A percentile compares a stretch with the other conserved stretches of the same genome.
Conservation (phyloP, 495 filamentous ascomycete genomes). For the Penicillium diatomitis region DNA sequence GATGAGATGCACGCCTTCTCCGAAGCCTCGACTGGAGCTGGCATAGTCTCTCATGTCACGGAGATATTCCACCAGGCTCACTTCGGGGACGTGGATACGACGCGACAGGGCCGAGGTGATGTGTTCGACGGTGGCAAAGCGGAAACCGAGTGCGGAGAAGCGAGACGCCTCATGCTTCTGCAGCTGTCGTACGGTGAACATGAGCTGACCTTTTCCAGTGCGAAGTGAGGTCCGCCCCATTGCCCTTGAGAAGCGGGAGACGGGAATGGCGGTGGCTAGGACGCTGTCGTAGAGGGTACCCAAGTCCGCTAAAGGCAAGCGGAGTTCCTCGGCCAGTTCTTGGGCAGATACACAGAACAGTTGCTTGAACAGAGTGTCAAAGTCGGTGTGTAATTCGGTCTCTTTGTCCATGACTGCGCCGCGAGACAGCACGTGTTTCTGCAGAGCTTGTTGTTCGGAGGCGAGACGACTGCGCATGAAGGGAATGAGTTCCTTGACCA, state of each 20-base stretch:
- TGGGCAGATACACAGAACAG: slow-evolving; percentile 75
- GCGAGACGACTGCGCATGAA: slow-evolving; percentile 56
- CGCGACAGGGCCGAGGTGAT: slow-evolving; percentile 57
- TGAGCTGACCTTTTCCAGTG: slow-evolving; percentile 59
- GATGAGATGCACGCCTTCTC: slow-evolving; percentile 64
- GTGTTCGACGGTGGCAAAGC: slow-evolving; percentile 62
- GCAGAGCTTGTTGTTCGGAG: slow-evolving; percentile 19
- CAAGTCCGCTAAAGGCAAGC: slow-evolving; percentile 50
- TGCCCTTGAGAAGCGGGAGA: slow-evolving; percentile 25
- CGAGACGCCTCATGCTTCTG: slow-evolving; percentile 47
- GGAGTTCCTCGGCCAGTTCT: slow-evolving; percentile 56
- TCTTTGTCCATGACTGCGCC: slow-evolving; percentile 28
- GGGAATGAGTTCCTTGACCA: slow-evolving; percentile 56
- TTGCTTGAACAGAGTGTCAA: slow-evolving; percentile 74
- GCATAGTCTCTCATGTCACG: slow-evolving; percentile 53
- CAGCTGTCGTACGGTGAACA: slow-evolving; percentile 69
- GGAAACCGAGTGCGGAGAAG: slow-evolving; percentile 63
- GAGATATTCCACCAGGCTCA: slow-evolving; percentile 46
- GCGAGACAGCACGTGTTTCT: slow-evolving; percentile 33
- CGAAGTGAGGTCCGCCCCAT: slow-evolving; percentile 28
- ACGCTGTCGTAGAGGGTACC: slow-evolving; percentile 77
- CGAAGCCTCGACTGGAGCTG: slow-evolving; percentile 38
- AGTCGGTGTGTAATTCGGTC: slow-evolving; percentile 43
- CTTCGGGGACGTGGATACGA: slow-evolving; percentile 59
- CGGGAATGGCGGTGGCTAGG: slow-evolving; percentile 49